Conservation (phyloP, 2,329 filamentous ascomycete genomes). For the Fusarium sarcochroum region DNA sequence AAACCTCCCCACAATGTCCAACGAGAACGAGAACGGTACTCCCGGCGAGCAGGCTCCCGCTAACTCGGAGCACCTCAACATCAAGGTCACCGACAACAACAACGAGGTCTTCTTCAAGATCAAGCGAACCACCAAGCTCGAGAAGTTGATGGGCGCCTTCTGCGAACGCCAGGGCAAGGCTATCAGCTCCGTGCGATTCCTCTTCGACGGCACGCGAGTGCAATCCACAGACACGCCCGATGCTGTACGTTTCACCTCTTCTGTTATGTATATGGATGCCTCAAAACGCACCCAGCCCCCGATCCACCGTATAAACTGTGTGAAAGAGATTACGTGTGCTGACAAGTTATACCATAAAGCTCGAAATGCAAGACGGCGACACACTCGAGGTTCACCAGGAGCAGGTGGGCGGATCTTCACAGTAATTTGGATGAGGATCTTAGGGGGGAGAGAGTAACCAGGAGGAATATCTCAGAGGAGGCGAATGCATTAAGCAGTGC, state of each 20-base stretch:
- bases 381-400: conserved; percentile 98
- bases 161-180: conserved; percentile 96
- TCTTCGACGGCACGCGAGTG: conserved; percentile 96
- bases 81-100: conserved; percentile 99
- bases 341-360: conserved; percentile 64
- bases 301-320: background rate
- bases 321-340: conserved; percentile 11
- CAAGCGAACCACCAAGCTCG: conserved; percentile 94
- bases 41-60: conserved; percentile 63
- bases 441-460: background rate
- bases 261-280: background rate
- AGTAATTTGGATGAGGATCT: conserved; percentile 10
- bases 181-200: conserved; percentile 85
- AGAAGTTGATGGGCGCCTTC: conserved; percentile 98
- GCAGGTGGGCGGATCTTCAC: conserved; percentile 83
- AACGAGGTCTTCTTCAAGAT: conserved; percentile 99
- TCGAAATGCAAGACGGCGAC: conserved; percentile 97
- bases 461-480: conserved; percentile 14
- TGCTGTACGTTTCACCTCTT: conserved; percentile 73
- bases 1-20: conserved; percentile 60
- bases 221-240: conserved; percentile 92
- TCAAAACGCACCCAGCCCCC: background rate
- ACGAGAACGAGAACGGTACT: conserved; percentile 63
- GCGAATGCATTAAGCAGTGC: conserved; percentile 21
- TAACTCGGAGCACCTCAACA: conserved; percentile 89